These are phyloP conservation scores for Polytrichum formosum DNA, from an alignment of 225 moss, liverwort and hornwort genomes.

Conservation along the genomic window DNA sequence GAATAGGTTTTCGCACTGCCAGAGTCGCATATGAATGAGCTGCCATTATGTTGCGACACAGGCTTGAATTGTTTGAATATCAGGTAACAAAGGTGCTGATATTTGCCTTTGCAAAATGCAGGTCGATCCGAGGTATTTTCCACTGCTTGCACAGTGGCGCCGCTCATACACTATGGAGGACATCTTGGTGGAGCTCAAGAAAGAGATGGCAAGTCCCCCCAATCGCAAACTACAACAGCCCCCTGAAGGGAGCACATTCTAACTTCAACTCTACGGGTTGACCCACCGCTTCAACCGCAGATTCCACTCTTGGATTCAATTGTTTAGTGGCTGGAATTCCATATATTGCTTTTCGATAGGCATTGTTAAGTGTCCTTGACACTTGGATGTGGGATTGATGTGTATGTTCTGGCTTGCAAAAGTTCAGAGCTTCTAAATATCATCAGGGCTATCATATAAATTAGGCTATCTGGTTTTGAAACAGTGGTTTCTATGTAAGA, in stretches of 20 bases:
- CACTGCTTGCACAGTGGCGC: conserved; percentile 94
- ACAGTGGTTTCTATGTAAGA: conserved; percentile 10
- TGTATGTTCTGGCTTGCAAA: conserved; percentile 19
- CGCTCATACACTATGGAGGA: conserved; percentile 90
- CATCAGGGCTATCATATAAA: conserved; percentile 7
- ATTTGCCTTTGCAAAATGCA: conserved; percentile 13
- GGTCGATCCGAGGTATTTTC: conserved; percentile 92
- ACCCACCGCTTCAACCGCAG: conserved; percentile 9
- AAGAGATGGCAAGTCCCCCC: conserved; percentile 79
- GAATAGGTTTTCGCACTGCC: too few species aligned
- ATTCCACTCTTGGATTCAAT: conserved; percentile 10
- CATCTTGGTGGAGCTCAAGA: conserved; percentile 84
- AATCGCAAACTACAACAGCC: conserved; percentile 96
- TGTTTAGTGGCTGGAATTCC: conserved; percentile 6
- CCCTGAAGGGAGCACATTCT: conserved; percentile 88
- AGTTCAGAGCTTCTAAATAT: conserved; percentile 13
- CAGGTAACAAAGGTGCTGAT: neutral
- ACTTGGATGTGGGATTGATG: conserved; percentile 12
- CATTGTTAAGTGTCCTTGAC: conserved; percentile 7
- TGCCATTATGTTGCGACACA: neutral
- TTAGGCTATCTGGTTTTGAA: conserved; percentile 3
- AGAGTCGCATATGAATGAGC: neutral
- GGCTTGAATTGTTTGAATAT: neutral
- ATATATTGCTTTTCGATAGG: conserved; percentile 12
- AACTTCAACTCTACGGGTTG: conserved; percentile 4